These are phyloP conservation scores for Ophiostoma piceae DNA, from an alignment of 2,329 filamentous ascomycete species.

Conservation along the genomic window DNA sequence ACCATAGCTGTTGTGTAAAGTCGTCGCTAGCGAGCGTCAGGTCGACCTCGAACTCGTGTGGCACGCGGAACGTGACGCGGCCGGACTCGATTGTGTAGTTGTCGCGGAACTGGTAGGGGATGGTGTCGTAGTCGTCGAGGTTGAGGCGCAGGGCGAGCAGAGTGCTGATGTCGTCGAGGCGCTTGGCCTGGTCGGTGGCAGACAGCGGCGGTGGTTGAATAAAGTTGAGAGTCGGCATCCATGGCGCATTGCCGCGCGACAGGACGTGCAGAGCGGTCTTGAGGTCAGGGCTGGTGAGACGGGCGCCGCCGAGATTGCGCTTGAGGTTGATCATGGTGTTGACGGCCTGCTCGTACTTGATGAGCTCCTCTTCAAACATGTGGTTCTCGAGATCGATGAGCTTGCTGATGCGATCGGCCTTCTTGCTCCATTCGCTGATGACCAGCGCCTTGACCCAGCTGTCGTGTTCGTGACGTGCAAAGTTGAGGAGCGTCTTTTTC, in stretches of 20 bases:
- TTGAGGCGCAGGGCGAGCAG: conserved; percentile 77
- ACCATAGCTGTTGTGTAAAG: conserved; percentile 78
- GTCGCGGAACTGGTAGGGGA: conserved; percentile 68
- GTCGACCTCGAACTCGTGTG: conserved; percentile 86
- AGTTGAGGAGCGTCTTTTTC: conserved; percentile 69
- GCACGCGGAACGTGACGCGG: conserved; percentile 81
- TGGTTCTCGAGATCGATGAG: conserved; percentile 82
- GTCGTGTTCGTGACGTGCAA: conserved; percentile 71
- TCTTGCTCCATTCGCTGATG: conserved; percentile 82
- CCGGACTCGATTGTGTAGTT: conserved; percentile 72
- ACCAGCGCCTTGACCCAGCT: conserved; percentile 93
- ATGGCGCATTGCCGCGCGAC: conserved; percentile 68
- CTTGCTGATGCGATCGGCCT: conserved; percentile 71
- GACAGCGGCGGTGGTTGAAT: conserved; percentile 68
- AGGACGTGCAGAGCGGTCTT: conserved; percentile 83
- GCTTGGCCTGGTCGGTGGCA: conserved; percentile 64
- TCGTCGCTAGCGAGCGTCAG: conserved; percentile 86
- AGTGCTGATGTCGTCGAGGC: conserved; percentile 76
- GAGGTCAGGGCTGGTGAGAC: conserved; percentile 84
- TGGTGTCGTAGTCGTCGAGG: conserved; percentile 70
- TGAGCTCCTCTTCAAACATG: conserved; percentile 55
- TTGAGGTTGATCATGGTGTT: conserved; percentile 67
- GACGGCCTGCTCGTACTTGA: conserved; percentile 55
- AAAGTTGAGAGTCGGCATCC: conserved; percentile 79
- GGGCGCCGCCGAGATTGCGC: conserved; percentile 62